Percentiles rank a stretch among this genome's conserved stretches.
Evolutionary conservation across 1,284 basidiomycete species (phyloP).

Genomic region (Rhodotorula sp.): DNA sequence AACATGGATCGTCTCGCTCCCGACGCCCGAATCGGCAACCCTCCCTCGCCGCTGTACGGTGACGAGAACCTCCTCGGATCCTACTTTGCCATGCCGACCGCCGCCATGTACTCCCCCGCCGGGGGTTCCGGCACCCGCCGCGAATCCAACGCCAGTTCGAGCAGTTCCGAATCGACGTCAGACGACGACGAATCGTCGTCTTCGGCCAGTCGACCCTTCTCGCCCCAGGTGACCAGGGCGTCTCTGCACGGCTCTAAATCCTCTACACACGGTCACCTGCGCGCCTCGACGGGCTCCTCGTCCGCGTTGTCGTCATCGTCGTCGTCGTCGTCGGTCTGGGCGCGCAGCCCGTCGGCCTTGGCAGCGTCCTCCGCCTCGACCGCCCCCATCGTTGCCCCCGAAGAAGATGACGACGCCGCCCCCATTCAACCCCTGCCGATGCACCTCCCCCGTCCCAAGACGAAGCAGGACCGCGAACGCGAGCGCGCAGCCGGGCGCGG

Average conservation of each 20-base stretch:
- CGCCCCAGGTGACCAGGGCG: not conserved
- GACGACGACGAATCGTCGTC: not conserved
- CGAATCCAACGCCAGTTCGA: not conserved
- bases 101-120: not conserved
- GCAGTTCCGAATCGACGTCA: not conserved
- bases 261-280: no score
- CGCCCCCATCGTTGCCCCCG: not conserved
- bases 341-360: not conserved
- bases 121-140: not conserved
- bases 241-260: no score
- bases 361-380: not conserved
- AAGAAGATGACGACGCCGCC: conserved; percentile 8
- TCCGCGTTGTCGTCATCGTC: not conserved
- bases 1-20: not conserved
- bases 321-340: not conserved
- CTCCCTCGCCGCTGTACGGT: not conserved
- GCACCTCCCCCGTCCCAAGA: conserved; percentile 23
- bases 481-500: conserved; percentile 11
- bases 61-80: not conserved
- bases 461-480: conserved; percentile 25
- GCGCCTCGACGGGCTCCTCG: no score
- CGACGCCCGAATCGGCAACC: not conserved
- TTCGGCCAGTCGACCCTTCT: not conserved
- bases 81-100: not conserved
- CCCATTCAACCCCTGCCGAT: conserved; percentile 18